These are phyloP conservation scores for Salix suchowensis DNA, from an alignment of 345 rosid genomes.

Conservation along the genomic window DNA sequence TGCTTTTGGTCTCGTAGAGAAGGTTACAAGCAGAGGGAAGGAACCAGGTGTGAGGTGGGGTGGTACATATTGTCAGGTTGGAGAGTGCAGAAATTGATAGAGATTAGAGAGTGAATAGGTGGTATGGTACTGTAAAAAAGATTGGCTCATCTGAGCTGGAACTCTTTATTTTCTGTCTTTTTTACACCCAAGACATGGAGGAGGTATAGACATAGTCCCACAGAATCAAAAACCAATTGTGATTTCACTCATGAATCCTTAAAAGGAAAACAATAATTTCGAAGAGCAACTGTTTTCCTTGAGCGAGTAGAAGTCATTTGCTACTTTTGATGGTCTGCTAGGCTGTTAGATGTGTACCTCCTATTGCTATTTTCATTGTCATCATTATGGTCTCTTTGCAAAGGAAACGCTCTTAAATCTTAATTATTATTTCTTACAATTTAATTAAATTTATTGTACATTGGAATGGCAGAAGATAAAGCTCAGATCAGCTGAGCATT, in stretches of 20 bases:
- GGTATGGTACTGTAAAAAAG: background rate
- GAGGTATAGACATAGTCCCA: background rate
- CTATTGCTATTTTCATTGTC: background rate
- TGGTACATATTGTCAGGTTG: slow-evolving; percentile 25
- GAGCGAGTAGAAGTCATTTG: background rate
- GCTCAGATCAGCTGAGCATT: background rate
- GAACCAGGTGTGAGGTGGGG: slow-evolving; percentile 4
- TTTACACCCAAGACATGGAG: background rate
- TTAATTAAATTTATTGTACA: background rate
- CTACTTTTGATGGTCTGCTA: background rate
- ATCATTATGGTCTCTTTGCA: background rate
- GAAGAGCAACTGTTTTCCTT: background rate
- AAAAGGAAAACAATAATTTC: background rate
- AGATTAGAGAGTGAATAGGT: slow-evolving; percentile 18
- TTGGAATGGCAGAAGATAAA: background rate
- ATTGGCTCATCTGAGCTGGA: background rate
- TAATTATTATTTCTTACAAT: background rate
- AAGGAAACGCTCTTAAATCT: background rate
- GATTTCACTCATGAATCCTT: background rate
- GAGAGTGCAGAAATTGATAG: slow-evolving; percentile 36
- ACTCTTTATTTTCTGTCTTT: background rate
- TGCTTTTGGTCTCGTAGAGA: background rate
- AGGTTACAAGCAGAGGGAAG: background rate
- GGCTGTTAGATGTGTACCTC: background rate
- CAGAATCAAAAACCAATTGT: slow-evolving; percentile 8